phyloP scores from a whole-genome alignment of 176 grass and related monocot genomes.

The Ensete ventricosum region DNA sequence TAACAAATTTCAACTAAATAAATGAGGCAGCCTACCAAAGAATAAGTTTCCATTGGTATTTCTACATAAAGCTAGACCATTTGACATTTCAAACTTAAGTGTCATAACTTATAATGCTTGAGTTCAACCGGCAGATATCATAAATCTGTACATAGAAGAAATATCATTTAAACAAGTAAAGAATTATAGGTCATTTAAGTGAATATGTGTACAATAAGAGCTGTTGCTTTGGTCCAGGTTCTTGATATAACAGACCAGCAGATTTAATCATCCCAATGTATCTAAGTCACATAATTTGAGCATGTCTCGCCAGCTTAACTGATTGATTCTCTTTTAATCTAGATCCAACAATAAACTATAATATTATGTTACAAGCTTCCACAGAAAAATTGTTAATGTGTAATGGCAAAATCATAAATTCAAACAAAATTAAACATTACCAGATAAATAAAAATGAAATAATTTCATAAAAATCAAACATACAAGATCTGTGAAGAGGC shows the following conservation, averaged over 20 bases:
- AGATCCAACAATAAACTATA: not conserved
- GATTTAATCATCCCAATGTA: not conserved
- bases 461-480: slow-evolving; percentile 22
- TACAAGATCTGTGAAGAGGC: slow-evolving; percentile 96
- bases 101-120: not conserved
- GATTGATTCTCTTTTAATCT: not conserved
- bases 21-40: not conserved
- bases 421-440: not conserved
- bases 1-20: not conserved
- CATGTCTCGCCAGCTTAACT: not conserved
- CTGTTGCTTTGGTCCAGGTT: not conserved
- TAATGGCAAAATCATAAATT: not conserved
- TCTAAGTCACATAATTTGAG: not conserved
- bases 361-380: not conserved
- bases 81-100: slow-evolving; percentile 1
- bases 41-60: not conserved
- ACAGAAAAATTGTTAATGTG: not conserved
- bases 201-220: not conserved
- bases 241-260: not conserved
- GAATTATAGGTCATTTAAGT: not conserved
- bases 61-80: not conserved
- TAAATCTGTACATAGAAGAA: not conserved
- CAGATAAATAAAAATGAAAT: slow-evolving; percentile 7
- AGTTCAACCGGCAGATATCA: not conserved
- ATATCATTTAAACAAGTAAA: not conserved